A percentile compares a stretch with the other conserved stretches of the same genome.
Conservation (phyloP, 2,329 filamentous ascomycete genomes). For the Venturia nashicola region DNA sequence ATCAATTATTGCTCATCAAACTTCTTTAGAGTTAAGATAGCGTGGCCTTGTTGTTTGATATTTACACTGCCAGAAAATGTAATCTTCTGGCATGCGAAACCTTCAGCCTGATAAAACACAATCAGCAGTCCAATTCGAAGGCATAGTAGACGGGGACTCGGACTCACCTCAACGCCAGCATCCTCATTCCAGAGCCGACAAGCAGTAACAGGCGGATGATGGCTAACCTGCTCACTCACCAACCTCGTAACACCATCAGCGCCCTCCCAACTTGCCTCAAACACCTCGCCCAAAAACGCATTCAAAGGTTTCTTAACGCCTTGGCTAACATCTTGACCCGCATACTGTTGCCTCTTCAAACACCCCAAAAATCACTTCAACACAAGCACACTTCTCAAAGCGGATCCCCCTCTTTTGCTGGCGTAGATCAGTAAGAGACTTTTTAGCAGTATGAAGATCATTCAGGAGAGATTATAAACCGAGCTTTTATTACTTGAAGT, state of each 20-base stretch:
- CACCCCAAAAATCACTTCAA: conserved; percentile 38
- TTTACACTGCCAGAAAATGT: conserved; percentile 32
- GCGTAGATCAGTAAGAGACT: conserved; percentile 15
- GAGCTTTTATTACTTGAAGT: neutral
- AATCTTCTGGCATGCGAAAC: conserved; percentile 34
- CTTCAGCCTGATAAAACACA: conserved; percentile 29
- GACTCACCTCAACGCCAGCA: neutral
- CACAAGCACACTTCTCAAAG: conserved; percentile 32
- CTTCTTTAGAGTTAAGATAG: conserved; percentile 30
- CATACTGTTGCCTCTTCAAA: conserved; percentile 36
- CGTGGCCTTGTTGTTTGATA: conserved; percentile 35
- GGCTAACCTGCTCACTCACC: conserved; percentile 33
- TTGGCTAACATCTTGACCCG: conserved; percentile 26
- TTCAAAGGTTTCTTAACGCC: conserved; percentile 40
- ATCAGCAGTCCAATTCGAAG: neutral
- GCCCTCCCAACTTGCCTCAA: conserved; percentile 25
- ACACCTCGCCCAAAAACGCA: conserved; percentile 37
- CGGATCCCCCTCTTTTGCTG: conserved; percentile 27
- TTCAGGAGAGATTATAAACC: too few relatives aligned
- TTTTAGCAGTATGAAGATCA: too few relatives aligned
- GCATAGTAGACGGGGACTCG: too few relatives aligned
- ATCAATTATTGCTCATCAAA: conserved; percentile 33
- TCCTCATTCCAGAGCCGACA: conserved; percentile 33
- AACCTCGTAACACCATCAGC: conserved; percentile 22
- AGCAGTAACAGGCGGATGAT: conserved; percentile 35